Evolutionary conservation across 2,329 filamentous ascomycete genomes (phyloP), one percentile per base, ranked within the genome.

Genomic region (Colletotrichum nymphaeae): DNA sequence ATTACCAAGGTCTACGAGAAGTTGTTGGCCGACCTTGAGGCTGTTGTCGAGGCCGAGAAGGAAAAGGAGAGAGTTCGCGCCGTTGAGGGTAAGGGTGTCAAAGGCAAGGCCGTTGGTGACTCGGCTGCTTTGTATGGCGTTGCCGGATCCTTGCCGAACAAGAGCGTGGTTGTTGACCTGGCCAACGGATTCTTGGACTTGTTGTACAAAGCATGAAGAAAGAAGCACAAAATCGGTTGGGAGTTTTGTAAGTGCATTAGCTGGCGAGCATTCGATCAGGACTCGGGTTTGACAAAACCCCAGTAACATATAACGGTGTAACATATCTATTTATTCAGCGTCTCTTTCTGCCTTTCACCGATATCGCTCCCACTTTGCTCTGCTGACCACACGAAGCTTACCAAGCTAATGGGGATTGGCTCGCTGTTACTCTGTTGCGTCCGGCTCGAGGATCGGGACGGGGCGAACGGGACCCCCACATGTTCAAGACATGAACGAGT

Each of bases 121-220:
- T 92, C 94, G 16, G 94, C 95, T 1, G 95, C 95, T 5, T 85
- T 99, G 75, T 99, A 99, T 83, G 97, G 97, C 67, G 95, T 99
- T 70, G 97, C 97, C 0, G 97, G 97, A 6, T 97, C 94, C 79
- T 84, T 99, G 82, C 97, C 97, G 1, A 97, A 99, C 82, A 98
- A 98, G 89, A 95, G 93, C 77, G 93, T 99, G 42, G 95, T 99
- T 37, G 94, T 94, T 76, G 94, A 97, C 78, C 84, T 99, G 80
- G 96, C 95, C 1, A 94, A 89, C 77, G 96, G 95, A 0, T 99
- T 98, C 83, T 87, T 98, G 80, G 95, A 98, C 84, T 93, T 97
- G 65, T 81, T 98, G 83, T 98, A 98, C 84, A 97, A 97, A 87
- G 93, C 93, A 73, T 97, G 60, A 58, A 22, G 14, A 22, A 11